These are phyloP conservation scores for Purpureocillium takamizusanense DNA, from an alignment of 2,329 filamentous ascomycete species.

Conservation along the genomic window DNA sequence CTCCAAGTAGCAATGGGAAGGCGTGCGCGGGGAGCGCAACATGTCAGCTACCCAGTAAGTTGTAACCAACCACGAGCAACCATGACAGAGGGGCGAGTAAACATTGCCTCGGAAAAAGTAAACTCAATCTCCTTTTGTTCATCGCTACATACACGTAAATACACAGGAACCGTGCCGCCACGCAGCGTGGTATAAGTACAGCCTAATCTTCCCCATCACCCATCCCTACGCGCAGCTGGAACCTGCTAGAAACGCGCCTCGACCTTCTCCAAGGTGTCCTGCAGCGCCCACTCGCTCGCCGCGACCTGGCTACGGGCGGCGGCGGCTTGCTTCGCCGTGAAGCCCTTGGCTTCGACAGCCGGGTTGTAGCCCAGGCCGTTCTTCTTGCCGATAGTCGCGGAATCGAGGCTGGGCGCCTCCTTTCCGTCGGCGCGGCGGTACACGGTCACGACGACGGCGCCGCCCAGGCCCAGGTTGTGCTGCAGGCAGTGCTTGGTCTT, in stretches of 20 bases:
- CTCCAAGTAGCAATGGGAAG: no score
- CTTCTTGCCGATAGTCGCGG: slow-evolving; percentile 52
- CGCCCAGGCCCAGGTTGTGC: slow-evolving; percentile 88
- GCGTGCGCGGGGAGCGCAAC: no score
- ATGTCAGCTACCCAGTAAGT: no score
- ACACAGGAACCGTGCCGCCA: no score
- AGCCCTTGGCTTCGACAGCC: slow-evolving; percentile 79
- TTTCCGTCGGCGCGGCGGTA: slow-evolving; percentile 77
- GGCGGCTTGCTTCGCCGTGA: slow-evolving; percentile 66
- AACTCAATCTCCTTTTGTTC: neutral
- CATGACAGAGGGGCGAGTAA: no score
- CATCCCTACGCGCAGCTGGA: neutral
- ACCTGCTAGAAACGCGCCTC: slow-evolving; percentile 22
- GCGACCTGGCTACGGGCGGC: slow-evolving; percentile 61
- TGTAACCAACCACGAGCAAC: no score
- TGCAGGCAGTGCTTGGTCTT: slow-evolving; percentile 69
- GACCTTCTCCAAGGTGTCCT: slow-evolving; percentile 44
- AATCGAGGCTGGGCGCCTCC: slow-evolving; percentile 49
- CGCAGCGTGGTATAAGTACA: no score
- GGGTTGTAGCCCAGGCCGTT: slow-evolving; percentile 84
- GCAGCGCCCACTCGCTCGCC: slow-evolving; percentile 65
- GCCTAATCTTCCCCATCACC: no score
- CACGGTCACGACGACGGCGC: slow-evolving; percentile 82
- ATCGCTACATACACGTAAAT: no score
- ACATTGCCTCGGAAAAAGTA: no score